These are phyloP conservation scores for Russula vinacea DNA, from an alignment of 768 basidiomycete genomes.

Conservation along the genomic window DNA sequence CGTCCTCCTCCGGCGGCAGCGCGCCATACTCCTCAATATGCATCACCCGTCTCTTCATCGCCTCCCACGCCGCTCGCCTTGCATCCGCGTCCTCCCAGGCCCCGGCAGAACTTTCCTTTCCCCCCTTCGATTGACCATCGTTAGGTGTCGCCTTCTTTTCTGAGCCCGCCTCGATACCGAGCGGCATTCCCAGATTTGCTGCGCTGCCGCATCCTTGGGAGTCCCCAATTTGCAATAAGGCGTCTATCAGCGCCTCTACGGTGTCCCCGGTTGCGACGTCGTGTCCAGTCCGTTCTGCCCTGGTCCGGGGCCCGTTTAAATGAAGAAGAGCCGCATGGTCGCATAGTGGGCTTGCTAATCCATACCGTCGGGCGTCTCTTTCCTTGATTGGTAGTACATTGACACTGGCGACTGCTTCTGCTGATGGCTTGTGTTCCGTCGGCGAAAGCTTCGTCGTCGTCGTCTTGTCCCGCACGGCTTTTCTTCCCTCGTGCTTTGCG, in stretches of 20 bases:
- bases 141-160: not conserved
- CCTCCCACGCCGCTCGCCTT: conserved; percentile 17
- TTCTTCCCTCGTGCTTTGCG: not conserved
- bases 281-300: not conserved
- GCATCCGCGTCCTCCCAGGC: not conserved
- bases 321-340: not conserved
- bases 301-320: not conserved
- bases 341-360: not conserved
- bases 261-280: not conserved
- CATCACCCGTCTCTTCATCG: conserved; percentile 17
- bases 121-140: no score
- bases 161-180: not conserved
- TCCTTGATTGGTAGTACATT: not conserved
- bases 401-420: not conserved
- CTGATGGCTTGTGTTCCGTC: not conserved
- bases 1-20: not conserved
- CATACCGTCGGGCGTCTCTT: not conserved
- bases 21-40: conserved; percentile 23
- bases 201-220: not conserved
- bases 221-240: not conserved
- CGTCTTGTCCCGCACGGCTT: not conserved
- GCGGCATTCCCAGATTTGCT: not conserved
- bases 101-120: not conserved
- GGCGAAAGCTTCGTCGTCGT: not conserved
- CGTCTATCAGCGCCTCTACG: not conserved